Evolutionary conservation across 345 rosid genomes (phyloP).

Genomic region (Eucalyptus cloeziana): DNA sequence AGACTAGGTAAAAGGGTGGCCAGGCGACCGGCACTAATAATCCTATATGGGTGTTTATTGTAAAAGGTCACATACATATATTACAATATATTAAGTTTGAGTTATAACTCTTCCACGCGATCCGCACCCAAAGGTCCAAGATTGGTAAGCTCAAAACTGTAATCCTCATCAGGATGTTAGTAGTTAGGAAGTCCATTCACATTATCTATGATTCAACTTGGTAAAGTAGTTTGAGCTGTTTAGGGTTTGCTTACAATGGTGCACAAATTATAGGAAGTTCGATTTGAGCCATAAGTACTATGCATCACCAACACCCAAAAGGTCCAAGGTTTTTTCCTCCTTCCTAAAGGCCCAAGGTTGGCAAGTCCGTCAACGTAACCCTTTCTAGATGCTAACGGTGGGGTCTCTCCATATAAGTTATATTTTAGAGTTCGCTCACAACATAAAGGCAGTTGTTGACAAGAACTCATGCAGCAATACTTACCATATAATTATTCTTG

Average conservation of each 20-base stretch:
- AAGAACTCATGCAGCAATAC: background rate
- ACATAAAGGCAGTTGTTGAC: background rate
- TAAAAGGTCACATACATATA: background rate
- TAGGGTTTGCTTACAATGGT: background rate
- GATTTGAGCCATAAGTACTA: background rate
- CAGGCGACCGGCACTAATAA: background rate
- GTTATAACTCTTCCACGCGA: fast-evolving
- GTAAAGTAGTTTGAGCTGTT: background rate
- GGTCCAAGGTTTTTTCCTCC: background rate
- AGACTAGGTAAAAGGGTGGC: background rate
- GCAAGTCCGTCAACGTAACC: background rate
- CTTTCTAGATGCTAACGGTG: background rate
- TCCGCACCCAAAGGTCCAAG: background rate
- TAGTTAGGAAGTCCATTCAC: background rate
- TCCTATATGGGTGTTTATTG: background rate
- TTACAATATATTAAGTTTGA: background rate
- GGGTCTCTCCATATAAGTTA: background rate
- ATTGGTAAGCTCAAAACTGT: background rate
- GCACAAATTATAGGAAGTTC: background rate
- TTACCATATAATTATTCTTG: background rate
- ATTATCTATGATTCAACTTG: background rate
- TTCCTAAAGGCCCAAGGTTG: background rate
- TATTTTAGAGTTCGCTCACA: background rate
- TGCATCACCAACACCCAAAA: background rate
- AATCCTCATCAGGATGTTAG: background rate